Percentiles rank a stretch among this genome's conserved stretches.
These are phyloP conservation scores for Pyricularia grisea DNA, from an alignment of 2,329 filamentous ascomycete genomes.

Conservation along the genomic window DNA sequence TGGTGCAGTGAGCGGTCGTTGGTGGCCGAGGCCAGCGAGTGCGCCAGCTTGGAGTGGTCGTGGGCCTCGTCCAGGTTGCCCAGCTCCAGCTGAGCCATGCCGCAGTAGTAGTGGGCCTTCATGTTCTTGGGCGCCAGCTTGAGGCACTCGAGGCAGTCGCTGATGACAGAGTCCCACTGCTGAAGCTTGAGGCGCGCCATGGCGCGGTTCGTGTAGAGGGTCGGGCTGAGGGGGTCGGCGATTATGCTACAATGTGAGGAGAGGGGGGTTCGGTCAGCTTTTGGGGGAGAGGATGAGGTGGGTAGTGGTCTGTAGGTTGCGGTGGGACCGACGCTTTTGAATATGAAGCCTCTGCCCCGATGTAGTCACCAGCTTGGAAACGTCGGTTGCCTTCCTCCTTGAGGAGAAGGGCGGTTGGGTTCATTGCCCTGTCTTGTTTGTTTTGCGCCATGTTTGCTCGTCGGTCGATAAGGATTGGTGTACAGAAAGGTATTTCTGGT, in stretches of 20 bases:
- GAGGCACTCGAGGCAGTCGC: constrained; percentile 70
- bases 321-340: constrained; percentile 52
- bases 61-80: constrained; percentile 66
- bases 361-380: constrained; percentile 57
- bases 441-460: not conserved
- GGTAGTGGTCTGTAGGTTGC: not conserved
- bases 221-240: constrained; percentile 65
- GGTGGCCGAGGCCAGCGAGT: constrained; percentile 54
- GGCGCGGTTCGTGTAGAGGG: constrained; percentile 83
- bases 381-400: constrained; percentile 54
- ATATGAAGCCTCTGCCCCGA: constrained; percentile 58
- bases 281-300: not conserved
- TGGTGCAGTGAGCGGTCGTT: constrained; percentile 59
- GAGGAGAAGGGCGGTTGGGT: constrained; percentile 27
- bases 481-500: not conserved
- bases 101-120: constrained; percentile 78
- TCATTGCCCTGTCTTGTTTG: not conserved
- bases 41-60: constrained; percentile 59
- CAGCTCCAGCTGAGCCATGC: constrained; percentile 72
- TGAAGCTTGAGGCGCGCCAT: constrained; percentile 69
- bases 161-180: constrained; percentile 64
- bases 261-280: no score
- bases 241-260: constrained; percentile 50
- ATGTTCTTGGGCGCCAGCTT: constrained; percentile 56
- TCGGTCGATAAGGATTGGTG: not conserved